Conservation (phyloP, 2,329 filamentous ascomycete species). For the Alternaria brassicicola region DNA sequence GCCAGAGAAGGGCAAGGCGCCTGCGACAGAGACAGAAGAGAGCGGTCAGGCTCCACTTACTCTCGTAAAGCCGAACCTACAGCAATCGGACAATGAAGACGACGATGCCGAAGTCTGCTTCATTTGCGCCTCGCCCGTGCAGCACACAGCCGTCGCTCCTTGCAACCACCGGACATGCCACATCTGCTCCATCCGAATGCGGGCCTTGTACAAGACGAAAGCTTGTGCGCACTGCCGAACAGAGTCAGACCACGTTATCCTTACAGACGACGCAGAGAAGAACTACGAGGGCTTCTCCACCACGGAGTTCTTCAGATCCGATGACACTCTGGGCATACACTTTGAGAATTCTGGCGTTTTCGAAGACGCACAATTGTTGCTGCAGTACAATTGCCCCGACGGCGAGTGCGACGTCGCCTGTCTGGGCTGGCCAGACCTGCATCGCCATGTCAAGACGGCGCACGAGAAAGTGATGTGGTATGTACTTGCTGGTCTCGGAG, state of each 20-base stretch:
- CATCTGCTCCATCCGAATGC: constrained; percentile 88
- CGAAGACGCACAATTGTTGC: constrained; percentile 83
- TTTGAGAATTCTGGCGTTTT: constrained; percentile 90
- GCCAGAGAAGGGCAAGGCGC: constrained; percentile 40
- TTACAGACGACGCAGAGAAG: constrained; percentile 84
- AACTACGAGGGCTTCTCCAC: constrained; percentile 82
- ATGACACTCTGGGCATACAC: constrained; percentile 87
- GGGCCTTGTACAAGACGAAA: constrained; percentile 94
- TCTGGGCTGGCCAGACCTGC: constrained; percentile 77
- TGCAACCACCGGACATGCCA: constrained; percentile 98
- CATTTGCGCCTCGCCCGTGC: constrained; percentile 91
- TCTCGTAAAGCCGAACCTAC: constrained; percentile 8
- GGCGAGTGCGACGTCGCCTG: constrained; percentile 83
- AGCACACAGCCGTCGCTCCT: constrained; percentile 85
- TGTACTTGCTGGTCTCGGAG: constrained; percentile 28
- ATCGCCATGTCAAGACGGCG: constrained; percentile 78
- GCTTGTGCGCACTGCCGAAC: constrained; percentile 95
- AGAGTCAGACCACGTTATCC: constrained; percentile 81
- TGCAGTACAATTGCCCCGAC: constrained; percentile 96
- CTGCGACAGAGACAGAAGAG: constrained; percentile 16
- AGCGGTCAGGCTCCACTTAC: constrained; percentile 5
- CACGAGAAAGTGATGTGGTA: constrained; percentile 88
- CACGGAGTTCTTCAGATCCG: constrained; percentile 74
- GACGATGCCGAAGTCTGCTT: constrained; percentile 81
- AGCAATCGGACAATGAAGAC: constrained; percentile 36